Evolutionary conservation across 352 stramenopile species (phyloP), one percentile per base, ranked within the genome.

Genomic region (Phytophthora capsici): DNA sequence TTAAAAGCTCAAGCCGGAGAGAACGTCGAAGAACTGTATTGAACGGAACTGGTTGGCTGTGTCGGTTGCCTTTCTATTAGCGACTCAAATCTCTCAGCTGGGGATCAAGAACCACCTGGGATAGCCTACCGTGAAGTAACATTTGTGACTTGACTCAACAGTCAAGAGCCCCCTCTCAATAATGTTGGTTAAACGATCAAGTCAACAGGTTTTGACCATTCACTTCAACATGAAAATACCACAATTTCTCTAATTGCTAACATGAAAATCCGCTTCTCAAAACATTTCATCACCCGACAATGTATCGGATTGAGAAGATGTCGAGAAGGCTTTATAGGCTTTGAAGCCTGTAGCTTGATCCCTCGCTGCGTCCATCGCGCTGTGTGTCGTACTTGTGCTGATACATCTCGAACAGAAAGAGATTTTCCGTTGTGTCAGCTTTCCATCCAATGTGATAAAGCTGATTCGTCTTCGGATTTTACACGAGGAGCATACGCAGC

Each of bases 391-490:
- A 16, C 64, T 51, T 22, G 60, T 63, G 43, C 45, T 71, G 30
- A 80, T 43, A 52, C 75, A 84, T 46, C 60, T 68, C 4, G 65
- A 23, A 25, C 73, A 78, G 38, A 82, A 80, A 13, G 63, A 37
- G 13, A 84, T 36, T 37, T 77, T 75, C 13, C 69, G 69, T 28
- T 78, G 73, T 9, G 60, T 43, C 19, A 84, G 49, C 10, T 64
- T 56, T 0, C 63, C 55, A 17, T 78, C 70, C 30, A 69, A 20
- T 9, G 52, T 37, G 57, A 78, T 74, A 58, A 76, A 78, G 22
- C 52, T 72, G 26, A 81, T 54, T 16, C 59, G 73, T 19, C 61
- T 71, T 34, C 69, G 64, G 28, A 78, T 64, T 4, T 70, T 69
- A 26, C 73, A 78, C 4, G 65, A 49, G n/a, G 50, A 56, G 19